Evolutionary conservation across 2,329 filamentous ascomycete genomes (phyloP).

Genomic region (Saccharata proteae): DNA sequence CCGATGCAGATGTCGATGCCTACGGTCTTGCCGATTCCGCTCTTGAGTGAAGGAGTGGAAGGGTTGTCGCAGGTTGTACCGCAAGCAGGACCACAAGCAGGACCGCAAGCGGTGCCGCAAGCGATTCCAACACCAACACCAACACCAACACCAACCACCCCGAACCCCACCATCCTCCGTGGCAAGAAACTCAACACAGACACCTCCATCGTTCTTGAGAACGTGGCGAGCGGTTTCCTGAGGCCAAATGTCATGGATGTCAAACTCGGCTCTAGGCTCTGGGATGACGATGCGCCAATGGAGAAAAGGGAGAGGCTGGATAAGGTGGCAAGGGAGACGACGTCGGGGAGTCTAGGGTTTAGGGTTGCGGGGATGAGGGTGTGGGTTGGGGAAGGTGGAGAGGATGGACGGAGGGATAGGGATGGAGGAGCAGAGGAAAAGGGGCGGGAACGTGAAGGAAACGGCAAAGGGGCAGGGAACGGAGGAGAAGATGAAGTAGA

Average conservation of each 20-base stretch:
- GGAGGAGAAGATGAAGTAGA: conserved; percentile 12
- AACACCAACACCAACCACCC: conserved; percentile 12
- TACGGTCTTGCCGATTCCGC: conserved; percentile 1
- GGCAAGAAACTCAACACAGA: conserved; percentile 62
- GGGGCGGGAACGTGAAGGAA: conserved; percentile 2
- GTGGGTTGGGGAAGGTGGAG: conserved; percentile 27
- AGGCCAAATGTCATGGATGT: conserved; percentile 85
- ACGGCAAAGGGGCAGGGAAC: no score
- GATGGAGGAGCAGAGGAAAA: neutral
- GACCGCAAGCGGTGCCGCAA: conserved; percentile 8
- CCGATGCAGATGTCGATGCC: conserved; percentile 9
- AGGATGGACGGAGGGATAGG: no score
- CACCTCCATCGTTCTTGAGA: conserved; percentile 72
- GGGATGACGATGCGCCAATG: conserved; percentile 57
- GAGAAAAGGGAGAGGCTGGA: conserved; percentile 49
- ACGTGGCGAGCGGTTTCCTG: conserved; percentile 68
- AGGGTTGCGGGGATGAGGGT: conserved; percentile 55
- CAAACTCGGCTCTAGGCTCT: conserved; percentile 77
- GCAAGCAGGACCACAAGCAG: neutral
- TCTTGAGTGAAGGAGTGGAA: no score
- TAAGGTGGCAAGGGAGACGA: conserved; percentile 46
- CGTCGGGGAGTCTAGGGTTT: conserved; percentile 48
- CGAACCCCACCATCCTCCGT: conserved; percentile 33
- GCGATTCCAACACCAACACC: conserved; percentile 12
- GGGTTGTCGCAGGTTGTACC: no score